Evolutionary conservation across 768 basidiomycete genomes (phyloP).

Genomic region (Crassisporium funariophilum): DNA sequence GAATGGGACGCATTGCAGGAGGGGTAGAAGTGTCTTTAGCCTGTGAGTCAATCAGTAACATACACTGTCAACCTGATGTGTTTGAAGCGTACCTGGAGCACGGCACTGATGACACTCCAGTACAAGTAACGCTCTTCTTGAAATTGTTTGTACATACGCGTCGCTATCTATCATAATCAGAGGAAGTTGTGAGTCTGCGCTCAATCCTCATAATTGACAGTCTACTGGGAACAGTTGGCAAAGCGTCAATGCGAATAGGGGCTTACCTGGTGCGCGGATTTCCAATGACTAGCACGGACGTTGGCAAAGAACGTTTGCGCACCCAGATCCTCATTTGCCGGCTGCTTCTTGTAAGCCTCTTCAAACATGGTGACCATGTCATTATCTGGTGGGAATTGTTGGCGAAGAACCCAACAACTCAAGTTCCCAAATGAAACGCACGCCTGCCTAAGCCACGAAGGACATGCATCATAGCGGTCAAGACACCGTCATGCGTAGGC

Average conservation of each 20-base stretch:
- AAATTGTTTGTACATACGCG: slow-evolving; percentile 83
- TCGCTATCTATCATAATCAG: slow-evolving; percentile 57
- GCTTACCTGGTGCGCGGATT: slow-evolving; percentile 77
- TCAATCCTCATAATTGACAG: too few species aligned
- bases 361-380: slow-evolving; percentile 87
- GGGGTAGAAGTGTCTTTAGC: slow-evolving; percentile 71
- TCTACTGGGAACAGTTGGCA: not conserved
- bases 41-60: slow-evolving; percentile 35
- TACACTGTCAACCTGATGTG: not conserved
- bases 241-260: slow-evolving; percentile 9
- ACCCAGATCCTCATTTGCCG: slow-evolving; percentile 80
- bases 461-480: slow-evolving; percentile 84
- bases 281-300: slow-evolving; percentile 80
- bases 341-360: slow-evolving; percentile 81
- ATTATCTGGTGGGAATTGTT: slow-evolving; percentile 45
- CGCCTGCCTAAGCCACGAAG: slow-evolving; percentile 76
- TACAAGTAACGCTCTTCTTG: slow-evolving; percentile 80
- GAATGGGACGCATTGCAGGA: slow-evolving; percentile 60
- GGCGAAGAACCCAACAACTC: not conserved
- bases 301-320: slow-evolving; percentile 86
- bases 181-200: not conserved
- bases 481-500: slow-evolving; percentile 70
- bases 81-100: slow-evolving; percentile 64
- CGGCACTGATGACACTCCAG: slow-evolving; percentile 80
- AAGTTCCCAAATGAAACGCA: slow-evolving; percentile 26